Percentiles rank a stretch among this genome's conserved stretches.
Evolutionary conservation across 2,329 filamentous ascomycete genomes (phyloP).

Genomic region (Curvularia sp.): DNA sequence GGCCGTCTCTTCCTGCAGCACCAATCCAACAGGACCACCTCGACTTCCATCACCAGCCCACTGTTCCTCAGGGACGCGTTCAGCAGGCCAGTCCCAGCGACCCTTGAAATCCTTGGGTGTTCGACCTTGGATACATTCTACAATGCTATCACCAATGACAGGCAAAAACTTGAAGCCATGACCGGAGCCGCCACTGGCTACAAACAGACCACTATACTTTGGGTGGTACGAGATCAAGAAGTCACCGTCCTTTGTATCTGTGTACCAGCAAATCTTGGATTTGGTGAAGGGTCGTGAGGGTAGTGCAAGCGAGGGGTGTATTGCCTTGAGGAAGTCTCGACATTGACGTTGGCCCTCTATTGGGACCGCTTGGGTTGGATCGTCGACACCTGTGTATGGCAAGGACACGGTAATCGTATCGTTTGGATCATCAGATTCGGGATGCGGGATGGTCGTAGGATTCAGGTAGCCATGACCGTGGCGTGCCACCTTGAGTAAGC

Average conservation of each 20-base stretch:
- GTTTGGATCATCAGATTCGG: constrained; percentile 49
- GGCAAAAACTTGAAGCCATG: constrained; percentile 70
- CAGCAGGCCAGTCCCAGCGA: constrained; percentile 66
- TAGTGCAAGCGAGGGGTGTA: constrained; percentile 43
- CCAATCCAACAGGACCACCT: constrained; percentile 49
- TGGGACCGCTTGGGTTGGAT: constrained; percentile 45
- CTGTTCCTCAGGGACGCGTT: constrained; percentile 48
- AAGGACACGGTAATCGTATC: constrained; percentile 57
- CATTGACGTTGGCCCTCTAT: constrained; percentile 43
- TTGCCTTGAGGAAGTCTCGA: constrained; percentile 40
- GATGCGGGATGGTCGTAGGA: constrained; percentile 56
- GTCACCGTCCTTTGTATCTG: constrained; percentile 63
- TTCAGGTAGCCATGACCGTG: constrained; percentile 61
- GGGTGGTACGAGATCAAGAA: constrained; percentile 64
- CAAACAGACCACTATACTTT: constrained; percentile 59
- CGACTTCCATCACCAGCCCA: constrained; percentile 51
- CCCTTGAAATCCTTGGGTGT: constrained; percentile 60
- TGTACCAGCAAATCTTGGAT: constrained; percentile 64
- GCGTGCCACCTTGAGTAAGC: constrained; percentile 58
- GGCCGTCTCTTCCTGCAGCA: constrained; percentile 52
- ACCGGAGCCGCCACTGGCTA: constrained; percentile 68
- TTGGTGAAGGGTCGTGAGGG: constrained; percentile 54
- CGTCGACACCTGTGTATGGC: constrained; percentile 62
- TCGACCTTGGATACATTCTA: constrained; percentile 57
- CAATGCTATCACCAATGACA: constrained; percentile 63